A percentile compares a stretch with the other conserved stretches of the same genome.
phyloP scores from a whole-genome alignment of 805 yeast genomes.

The Millerozyma miso region DNA sequence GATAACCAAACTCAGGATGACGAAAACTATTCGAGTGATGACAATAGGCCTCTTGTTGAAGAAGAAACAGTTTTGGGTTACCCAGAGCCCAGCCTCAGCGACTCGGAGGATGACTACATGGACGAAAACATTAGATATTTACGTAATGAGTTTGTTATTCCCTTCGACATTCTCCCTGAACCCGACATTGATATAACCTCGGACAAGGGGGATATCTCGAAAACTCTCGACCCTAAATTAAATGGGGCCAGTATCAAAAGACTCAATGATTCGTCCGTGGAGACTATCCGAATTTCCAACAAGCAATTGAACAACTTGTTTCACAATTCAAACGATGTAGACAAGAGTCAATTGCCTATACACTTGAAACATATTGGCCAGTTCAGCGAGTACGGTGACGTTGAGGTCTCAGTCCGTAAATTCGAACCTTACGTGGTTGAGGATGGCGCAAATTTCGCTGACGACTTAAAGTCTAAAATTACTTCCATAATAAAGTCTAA shows the following conservation, averaged over 20 bases:
- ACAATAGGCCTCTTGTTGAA: background rate
- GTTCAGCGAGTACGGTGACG: conserved; percentile 27
- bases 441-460: background rate
- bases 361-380: conserved; percentile 34
- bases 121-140: conserved; percentile 30
- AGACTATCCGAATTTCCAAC: conserved; percentile 16
- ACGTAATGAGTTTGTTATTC: conserved; percentile 24
- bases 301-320: conserved; percentile 24
- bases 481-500: conserved; percentile 1
- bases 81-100: conserved; percentile 1
- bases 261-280: conserved; percentile 2
- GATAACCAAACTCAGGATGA: conserved; percentile 14
- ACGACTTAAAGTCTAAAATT: conserved; percentile 10
- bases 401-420: conserved; percentile 26
- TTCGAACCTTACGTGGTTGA: conserved; percentile 18
- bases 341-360: conserved; percentile 25
- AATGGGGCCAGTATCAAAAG: background rate
- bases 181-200: background rate
- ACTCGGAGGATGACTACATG: conserved; percentile 22
- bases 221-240: background rate
- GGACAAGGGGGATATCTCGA: background rate
- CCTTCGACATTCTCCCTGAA: conserved; percentile 7
- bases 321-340: conserved; percentile 17
- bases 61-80: background rate
- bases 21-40: conserved; percentile 2